Percentiles rank a stretch among this genome's conserved stretches.
Conservation (phyloP, 208 protist species). For the Jaenimonas drosophilae region DNA sequence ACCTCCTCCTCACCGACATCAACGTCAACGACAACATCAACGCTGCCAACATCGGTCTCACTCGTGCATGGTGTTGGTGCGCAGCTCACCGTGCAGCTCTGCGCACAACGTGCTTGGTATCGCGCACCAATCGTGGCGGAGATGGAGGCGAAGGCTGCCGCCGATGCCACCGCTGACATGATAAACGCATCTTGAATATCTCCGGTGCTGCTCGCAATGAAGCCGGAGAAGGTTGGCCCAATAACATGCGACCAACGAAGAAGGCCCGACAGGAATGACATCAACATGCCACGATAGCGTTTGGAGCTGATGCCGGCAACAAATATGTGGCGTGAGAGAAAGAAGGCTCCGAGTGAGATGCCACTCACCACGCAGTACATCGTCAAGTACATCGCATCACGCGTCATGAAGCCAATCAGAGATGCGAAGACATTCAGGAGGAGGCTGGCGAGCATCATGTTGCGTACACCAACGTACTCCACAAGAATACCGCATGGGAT, state of each 20-base stretch:
- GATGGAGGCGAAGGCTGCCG: constrained; percentile 22
- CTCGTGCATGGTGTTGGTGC: background rate
- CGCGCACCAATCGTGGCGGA: background rate
- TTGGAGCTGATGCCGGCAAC: constrained; percentile 49
- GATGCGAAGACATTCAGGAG: constrained; percentile 27
- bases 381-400: constrained; percentile 10
- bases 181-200: constrained; percentile 46
- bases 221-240: constrained; percentile 37
- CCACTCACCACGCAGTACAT: constrained; percentile 57
- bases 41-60: no score
- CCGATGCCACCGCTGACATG: constrained; percentile 21
- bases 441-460: constrained; percentile 43
- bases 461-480: constrained; percentile 54
- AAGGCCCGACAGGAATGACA: constrained; percentile 66
- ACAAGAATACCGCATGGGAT: constrained; percentile 57
- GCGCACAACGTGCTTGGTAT: no score
- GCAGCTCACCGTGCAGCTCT: background rate
- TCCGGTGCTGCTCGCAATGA: constrained; percentile 25
- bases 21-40: no score
- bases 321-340: constrained; percentile 76
- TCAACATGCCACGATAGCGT: constrained; percentile 63
- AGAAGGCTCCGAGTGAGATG: constrained; percentile 60
- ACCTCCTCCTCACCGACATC: no score
- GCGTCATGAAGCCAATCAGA: constrained; percentile 20
- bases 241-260: constrained; percentile 70